Evolutionary conservation across 345 rosid species (phyloP), one percentile per base, ranked within the genome.

Genomic region (Bruguiera sexangula): DNA sequence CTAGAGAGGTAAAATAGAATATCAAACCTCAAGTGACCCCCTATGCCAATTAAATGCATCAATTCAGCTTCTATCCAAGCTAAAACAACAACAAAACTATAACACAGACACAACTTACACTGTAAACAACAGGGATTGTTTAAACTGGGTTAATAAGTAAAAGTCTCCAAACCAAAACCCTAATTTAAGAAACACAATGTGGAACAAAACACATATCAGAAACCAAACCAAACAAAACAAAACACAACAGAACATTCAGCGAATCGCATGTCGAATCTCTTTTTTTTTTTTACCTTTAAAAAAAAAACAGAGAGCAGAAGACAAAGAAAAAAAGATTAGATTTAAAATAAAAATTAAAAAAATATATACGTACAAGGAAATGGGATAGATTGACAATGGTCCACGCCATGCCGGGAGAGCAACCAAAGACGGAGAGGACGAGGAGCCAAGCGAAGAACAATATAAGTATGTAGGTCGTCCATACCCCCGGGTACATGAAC

Each of bases 401-500:
- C 94, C 97, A 91, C 53, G 92, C 97, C 79, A 86, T 80, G 79
- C 95, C 97, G 66, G 91, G 83, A 10, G 97, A 82, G 78, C 90
- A 87, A 63, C 80, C 74, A 32, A 84, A 83, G 74, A 91, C 63
- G 58, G 91, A 87, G 73, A 91, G 84, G 46, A 89, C 89, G 56
- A 82, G 65, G 22, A 91, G 84, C 97, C 97, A 88, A 0, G 86
- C 82, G 75, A 88, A 87, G 85, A 91, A 91, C 46, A 91, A 71
- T 72, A 89, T 81, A 24, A 86, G 83, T 36, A 91, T 84, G 63
- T 89, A 91, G 31, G 91, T 79, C 1, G 93, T 89, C 97, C 97
- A 91, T 0, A 91, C 97, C 2, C 95, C 97, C 0, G 96, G 92
- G 65, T 88, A 90, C 78, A 87, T 87, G 88, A 90, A 90, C 94